Conservation (phyloP, 1,284 basidiomycete species). For the Trichosporon inkin region DNA sequence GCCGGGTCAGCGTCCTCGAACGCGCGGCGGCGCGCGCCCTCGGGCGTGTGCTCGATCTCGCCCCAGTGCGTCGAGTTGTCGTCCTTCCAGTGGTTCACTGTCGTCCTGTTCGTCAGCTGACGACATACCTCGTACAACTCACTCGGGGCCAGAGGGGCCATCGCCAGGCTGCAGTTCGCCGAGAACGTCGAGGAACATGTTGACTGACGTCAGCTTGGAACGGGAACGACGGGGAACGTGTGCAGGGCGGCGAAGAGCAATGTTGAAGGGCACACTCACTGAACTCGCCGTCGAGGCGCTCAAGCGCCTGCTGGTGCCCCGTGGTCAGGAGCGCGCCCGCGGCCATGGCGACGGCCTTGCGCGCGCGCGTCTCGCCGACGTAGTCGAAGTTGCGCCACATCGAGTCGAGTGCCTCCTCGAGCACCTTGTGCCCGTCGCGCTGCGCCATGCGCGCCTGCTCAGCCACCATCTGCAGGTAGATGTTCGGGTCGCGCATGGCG, state of each 20-base stretch:
- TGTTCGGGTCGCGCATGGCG: slow-evolving; percentile 39
- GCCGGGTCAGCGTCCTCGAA: slow-evolving; percentile 46
- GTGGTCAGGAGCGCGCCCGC: slow-evolving; percentile 44
- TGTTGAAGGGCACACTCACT: slow-evolving; percentile 27
- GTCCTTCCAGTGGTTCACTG: slow-evolving; percentile 36
- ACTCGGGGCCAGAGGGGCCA: slow-evolving; percentile 42
- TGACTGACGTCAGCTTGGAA: slow-evolving; percentile 70
- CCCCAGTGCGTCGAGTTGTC: slow-evolving; percentile 34
- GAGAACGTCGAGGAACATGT: slow-evolving; percentile 84
- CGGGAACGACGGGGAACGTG: slow-evolving; percentile 45
- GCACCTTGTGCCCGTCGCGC: slow-evolving; percentile 32
- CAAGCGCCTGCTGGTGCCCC: slow-evolving; percentile 76
- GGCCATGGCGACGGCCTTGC: slow-evolving; percentile 49
- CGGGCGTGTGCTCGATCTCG: slow-evolving; percentile 43
- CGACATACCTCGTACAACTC: slow-evolving; percentile 11
- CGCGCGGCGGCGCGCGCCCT: slow-evolving; percentile 35
- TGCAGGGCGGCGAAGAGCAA: slow-evolving; percentile 59
- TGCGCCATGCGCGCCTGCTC: slow-evolving; percentile 34
- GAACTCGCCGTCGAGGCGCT: slow-evolving; percentile 50
- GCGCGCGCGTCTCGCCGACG: slow-evolving; percentile 43
- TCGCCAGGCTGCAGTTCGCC: slow-evolving; percentile 69
- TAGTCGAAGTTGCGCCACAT: slow-evolving; percentile 52
- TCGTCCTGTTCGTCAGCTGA: slow-evolving; percentile 21
- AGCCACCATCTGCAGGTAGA: slow-evolving; percentile 42
- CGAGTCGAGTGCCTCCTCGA: slow-evolving; percentile 48